Percentiles rank a stretch among this genome's conserved stretches.
Evolutionary conservation across 2,329 filamentous ascomycete species (phyloP).

Genomic region (Fusarium sp.): DNA sequence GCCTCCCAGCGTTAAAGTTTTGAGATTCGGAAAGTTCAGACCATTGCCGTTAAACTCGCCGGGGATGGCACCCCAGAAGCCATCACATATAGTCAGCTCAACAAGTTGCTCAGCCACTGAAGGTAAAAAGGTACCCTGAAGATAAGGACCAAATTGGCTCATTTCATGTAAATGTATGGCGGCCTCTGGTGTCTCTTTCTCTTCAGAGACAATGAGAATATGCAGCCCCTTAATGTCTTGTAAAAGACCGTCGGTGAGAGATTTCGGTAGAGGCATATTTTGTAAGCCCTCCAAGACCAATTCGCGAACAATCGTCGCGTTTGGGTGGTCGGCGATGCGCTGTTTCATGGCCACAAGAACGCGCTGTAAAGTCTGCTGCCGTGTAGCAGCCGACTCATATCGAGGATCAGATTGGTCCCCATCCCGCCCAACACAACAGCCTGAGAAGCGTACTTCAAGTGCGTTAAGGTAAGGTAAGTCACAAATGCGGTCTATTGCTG

Average conservation of each 20-base stretch:
- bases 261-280: slow-evolving; percentile 27
- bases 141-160: slow-evolving; percentile 38
- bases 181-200: slow-evolving; percentile 3
- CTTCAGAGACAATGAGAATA: slow-evolving; percentile 11
- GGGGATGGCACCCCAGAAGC: slow-evolving; percentile 42
- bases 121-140: slow-evolving; percentile 32
- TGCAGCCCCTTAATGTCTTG: slow-evolving; percentile 37
- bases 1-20: slow-evolving; percentile 24
- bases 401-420: background rate
- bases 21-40: slow-evolving; percentile 41
- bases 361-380: background rate
- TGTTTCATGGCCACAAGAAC: background rate
- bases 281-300: slow-evolving; percentile 42
- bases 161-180: slow-evolving; percentile 31
- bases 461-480: slow-evolving; percentile 10
- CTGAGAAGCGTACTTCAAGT: background rate
- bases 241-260: slow-evolving; percentile 22
- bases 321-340: background rate
- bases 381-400: background rate
- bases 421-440: background rate
- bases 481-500: background rate
- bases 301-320: slow-evolving; percentile 15
- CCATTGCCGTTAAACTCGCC: slow-evolving; percentile 40
- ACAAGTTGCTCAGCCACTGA: slow-evolving; percentile 37
- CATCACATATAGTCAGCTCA: slow-evolving; percentile 35